Percentiles rank a stretch among this genome's conserved stretches.
Conservation (phyloP, 1,139 yeast species). For the Candida buenavistaensis region DNA sequence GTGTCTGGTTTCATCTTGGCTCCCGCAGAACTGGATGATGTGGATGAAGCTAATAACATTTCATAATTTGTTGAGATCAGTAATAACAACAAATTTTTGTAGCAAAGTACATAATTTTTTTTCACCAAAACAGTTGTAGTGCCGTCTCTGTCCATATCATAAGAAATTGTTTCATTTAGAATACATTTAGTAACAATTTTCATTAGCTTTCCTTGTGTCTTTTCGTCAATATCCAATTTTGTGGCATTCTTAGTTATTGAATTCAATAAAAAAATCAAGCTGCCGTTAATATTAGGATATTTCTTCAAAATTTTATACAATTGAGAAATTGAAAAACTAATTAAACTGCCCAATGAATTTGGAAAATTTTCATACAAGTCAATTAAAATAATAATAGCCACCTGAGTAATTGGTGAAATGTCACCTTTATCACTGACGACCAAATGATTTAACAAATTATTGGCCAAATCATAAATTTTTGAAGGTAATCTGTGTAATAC, state of each 20-base stretch:
- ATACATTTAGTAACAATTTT: slow-evolving; percentile 35
- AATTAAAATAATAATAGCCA: slow-evolving; percentile 34
- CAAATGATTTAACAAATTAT: slow-evolving; percentile 33
- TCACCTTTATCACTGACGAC: slow-evolving; percentile 20
- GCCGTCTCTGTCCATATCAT: slow-evolving; percentile 19
- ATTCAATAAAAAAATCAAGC: slow-evolving; percentile 34
- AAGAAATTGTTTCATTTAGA: slow-evolving; percentile 17
- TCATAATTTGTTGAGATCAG: slow-evolving; percentile 41
- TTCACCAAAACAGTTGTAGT: slow-evolving; percentile 27
- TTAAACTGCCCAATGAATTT: slow-evolving; percentile 36
- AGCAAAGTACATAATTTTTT: slow-evolving; percentile 33
- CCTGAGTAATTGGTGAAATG: slow-evolving; percentile 21
- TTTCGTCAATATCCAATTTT: slow-evolving; percentile 42
- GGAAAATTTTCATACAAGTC: slow-evolving; percentile 44
- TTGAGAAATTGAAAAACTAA: slow-evolving; percentile 35
- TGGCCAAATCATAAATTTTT: slow-evolving; percentile 42
- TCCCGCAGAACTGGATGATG: slow-evolving; percentile 38
- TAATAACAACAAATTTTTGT: slow-evolving; percentile 35
- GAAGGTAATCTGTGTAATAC: slow-evolving; percentile 34
- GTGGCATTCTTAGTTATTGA: slow-evolving; percentile 39
- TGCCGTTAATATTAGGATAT: slow-evolving; percentile 26
- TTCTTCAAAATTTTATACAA: slow-evolving; percentile 44
- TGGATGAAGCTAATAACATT: slow-evolving; percentile 33
- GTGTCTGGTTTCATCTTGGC: slow-evolving; percentile 46
- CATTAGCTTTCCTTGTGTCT: slow-evolving; percentile 36